Base-by-base conservation (phyloP, 257 asterid genomes). In the Lycium barbarum region DNA sequence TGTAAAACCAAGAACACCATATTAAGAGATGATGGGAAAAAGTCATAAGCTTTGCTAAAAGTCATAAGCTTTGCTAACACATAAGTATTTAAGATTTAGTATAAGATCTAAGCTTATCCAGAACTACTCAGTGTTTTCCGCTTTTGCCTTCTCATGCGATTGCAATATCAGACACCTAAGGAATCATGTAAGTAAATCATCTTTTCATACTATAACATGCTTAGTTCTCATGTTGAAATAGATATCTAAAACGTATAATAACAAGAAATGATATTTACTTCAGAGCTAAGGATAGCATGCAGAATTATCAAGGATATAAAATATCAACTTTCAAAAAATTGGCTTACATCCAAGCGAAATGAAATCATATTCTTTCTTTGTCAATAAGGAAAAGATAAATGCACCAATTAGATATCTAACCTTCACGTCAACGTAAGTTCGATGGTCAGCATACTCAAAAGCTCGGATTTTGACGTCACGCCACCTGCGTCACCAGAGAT, bases 401-500 rank as follows among this genome's bases (percentile, higher is more conserved):
- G 45, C 81, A 22, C 45, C 26, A 45, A 20, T 7, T 33, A 80
- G 53, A 26, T 72, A 83, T 67, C 88, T 47, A 79, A 95, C 99
- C 99, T 96, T 96, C 88, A 96, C 86, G 88, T 96, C 99, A 18
- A 96, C 98, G 68, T 95, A 96, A 18, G 98, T 96, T 87, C 99
- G 89, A 80, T 96, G 99, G 89, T 96, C 97, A 58, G 97, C 99
- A 85, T 88, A 79, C 87, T 93, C 98, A 83, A 96, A 96, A 84
- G 99, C 93, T 71, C 97, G 90, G 85, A 95, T 90, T 89, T 96
- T 96, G 43, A 96, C 96, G 83, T 96, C 98, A 14, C 99, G 98
- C 99, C 99, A 96, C 93, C 98, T 95, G 94, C 33, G 54, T 47
- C 84, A 85, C 33, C 72, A 55, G 65, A 67, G 45, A 83, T 51